Percentiles rank a stretch among this genome's conserved stretches.
phyloP scores from a whole-genome alignment of 2,329 filamentous ascomycete genomes.

The Fusarium cicatricum region DNA sequence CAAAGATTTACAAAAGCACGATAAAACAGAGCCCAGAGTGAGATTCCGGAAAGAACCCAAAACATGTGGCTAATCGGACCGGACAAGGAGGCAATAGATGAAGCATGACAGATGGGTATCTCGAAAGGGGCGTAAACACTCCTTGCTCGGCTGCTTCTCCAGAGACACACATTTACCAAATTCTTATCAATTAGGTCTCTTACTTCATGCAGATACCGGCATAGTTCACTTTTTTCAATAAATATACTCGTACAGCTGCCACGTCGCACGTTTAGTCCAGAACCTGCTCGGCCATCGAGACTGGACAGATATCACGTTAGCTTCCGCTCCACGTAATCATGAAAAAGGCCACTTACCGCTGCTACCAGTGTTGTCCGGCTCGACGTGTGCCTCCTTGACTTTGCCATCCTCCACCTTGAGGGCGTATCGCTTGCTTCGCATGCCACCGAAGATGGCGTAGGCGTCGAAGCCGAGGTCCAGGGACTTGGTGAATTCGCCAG shows the following conservation, averaged over 20 bases:
- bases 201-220: not conserved
- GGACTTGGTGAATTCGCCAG: constrained; percentile 80
- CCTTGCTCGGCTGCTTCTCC: too few species aligned
- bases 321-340: not conserved
- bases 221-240: not conserved
- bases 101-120: too few species aligned
- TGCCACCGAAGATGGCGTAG: constrained; percentile 79
- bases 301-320: constrained; percentile 15
- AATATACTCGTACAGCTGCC: not conserved
- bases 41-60: too few species aligned
- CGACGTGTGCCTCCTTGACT: constrained; percentile 81
- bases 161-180: not conserved
- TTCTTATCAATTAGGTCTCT: not conserved
- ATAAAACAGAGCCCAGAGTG: too few species aligned
- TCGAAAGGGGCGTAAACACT: too few species aligned
- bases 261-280: constrained; percentile 13
- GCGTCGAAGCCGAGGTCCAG: constrained; percentile 83
- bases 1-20: too few species aligned
- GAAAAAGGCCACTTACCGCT: constrained; percentile 63
- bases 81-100: too few species aligned
- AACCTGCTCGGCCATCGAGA: constrained; percentile 39
- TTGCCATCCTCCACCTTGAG: constrained; percentile 85
- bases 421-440: constrained; percentile 87
- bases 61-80: too few species aligned
- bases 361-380: constrained; percentile 88